phyloP scores from a whole-genome alignment of 1,284 basidiomycete genomes.

The Xerocomus tenax region DNA sequence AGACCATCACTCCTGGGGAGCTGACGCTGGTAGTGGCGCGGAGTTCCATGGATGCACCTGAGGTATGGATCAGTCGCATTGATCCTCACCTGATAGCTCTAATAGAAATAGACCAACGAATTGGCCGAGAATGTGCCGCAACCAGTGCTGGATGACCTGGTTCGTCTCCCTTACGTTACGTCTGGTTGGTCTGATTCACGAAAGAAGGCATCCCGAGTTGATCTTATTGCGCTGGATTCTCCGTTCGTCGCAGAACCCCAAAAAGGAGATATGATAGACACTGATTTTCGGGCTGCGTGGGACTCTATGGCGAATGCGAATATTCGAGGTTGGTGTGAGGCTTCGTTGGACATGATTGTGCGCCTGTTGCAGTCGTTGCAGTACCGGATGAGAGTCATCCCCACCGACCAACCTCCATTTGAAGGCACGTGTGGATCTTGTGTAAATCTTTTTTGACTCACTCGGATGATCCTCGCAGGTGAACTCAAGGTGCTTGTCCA shows the following conservation, averaged over 20 bases:
- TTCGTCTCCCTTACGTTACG: slow-evolving; percentile 15
- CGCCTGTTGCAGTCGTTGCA: slow-evolving; percentile 45
- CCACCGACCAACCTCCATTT: slow-evolving; percentile 50
- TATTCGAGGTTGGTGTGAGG: slow-evolving; percentile 59
- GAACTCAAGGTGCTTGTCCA: slow-evolving; percentile 54
- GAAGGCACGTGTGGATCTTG: slow-evolving; percentile 37
- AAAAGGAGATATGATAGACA: slow-evolving; percentile 20
- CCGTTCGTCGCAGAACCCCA: slow-evolving; percentile 48
- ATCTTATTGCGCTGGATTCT: slow-evolving; percentile 63
- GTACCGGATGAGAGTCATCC: slow-evolving; percentile 41
- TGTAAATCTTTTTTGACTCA: neutral
- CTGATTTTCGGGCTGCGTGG: slow-evolving; percentile 52
- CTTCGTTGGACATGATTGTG: slow-evolving; percentile 44
- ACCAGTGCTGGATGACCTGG: slow-evolving; percentile 16
- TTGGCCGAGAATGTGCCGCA: neutral
- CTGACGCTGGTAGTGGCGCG: slow-evolving; percentile 41
- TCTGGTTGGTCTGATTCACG: slow-evolving; percentile 11
- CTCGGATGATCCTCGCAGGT: slow-evolving; percentile 33
- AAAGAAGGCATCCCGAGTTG: slow-evolving; percentile 37
- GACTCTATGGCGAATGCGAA: slow-evolving; percentile 38
- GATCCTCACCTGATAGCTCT: neutral
- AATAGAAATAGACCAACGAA: slow-evolving; percentile 12
- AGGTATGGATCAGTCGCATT: slow-evolving; percentile 18
- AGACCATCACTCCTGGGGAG: slow-evolving; percentile 49
- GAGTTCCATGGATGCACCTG: slow-evolving; percentile 10